Evolutionary conservation across 2,329 filamentous ascomycete genomes (phyloP).

Genomic region (Aspergillus sp.): DNA sequence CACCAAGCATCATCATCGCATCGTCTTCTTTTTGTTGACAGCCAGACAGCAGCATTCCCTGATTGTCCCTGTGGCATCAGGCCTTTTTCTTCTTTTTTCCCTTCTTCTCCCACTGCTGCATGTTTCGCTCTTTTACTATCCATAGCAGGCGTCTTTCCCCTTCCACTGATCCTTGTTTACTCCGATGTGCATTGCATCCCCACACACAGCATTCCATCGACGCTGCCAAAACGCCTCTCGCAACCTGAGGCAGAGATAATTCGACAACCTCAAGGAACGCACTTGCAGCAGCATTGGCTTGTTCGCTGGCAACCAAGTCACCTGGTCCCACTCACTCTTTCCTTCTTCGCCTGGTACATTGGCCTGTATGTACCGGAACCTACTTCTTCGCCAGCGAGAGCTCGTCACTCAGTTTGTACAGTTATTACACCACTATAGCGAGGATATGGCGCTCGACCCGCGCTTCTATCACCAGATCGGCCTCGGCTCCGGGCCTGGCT

Average conservation of each 20-base stretch:
- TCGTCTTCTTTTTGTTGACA: neutral
- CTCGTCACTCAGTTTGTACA: slow-evolving; percentile 34
- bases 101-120: neutral
- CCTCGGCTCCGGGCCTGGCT: slow-evolving; percentile 24
- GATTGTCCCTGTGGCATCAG: slow-evolving; percentile 1
- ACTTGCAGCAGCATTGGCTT: too few species aligned
- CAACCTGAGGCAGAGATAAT: too few species aligned
- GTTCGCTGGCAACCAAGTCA: neutral
- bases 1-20: neutral
- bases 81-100: neutral
- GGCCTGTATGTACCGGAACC: slow-evolving; percentile 38
- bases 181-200: too few species aligned
- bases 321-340: neutral
- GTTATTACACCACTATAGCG: slow-evolving; percentile 32
- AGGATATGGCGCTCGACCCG: slow-evolving; percentile 38
- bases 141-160: too few species aligned
- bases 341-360: slow-evolving; percentile 6
- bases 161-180: too few species aligned
- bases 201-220: too few species aligned
- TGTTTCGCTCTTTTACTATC: too few species aligned
- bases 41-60: neutral
- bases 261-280: too few species aligned
- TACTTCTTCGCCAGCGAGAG: slow-evolving; percentile 35
- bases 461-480: slow-evolving; percentile 34
- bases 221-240: too few species aligned